Evolutionary conservation across 345 rosid species (phyloP).

Genomic region (Rhodomyrtus tomentosa): DNA sequence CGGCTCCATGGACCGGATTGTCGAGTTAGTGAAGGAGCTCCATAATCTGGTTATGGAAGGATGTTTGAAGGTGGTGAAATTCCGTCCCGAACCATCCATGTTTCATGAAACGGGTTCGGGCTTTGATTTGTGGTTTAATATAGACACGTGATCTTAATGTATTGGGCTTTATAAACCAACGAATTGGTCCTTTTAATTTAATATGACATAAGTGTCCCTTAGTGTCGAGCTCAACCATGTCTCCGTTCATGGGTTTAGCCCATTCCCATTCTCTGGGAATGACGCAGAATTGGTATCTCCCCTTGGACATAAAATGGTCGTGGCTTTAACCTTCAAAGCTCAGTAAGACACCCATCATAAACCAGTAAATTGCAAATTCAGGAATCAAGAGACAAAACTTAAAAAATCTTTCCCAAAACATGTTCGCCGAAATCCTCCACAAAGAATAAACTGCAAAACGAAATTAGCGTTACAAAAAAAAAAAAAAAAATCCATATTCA

Average conservation of each 20-base stretch:
- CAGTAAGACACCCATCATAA: neutral
- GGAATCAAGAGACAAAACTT: neutral
- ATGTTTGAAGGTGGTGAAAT: too few relatives aligned
- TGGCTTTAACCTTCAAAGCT: constrained; percentile 37
- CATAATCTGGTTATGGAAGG: too few relatives aligned
- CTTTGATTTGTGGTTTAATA: too few relatives aligned
- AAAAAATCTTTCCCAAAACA: neutral
- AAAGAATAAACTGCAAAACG: neutral
- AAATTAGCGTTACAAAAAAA: neutral
- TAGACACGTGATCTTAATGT: too few relatives aligned
- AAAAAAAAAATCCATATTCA: too few relatives aligned
- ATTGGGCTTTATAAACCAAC: too few relatives aligned
- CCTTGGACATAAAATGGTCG: constrained; percentile 43
- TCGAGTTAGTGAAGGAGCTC: too few relatives aligned
- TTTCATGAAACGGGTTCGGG: too few relatives aligned
- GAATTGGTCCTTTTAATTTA: too few relatives aligned
- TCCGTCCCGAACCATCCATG: too few relatives aligned
- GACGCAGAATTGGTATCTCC: constrained; percentile 33
- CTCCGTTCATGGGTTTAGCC: constrained; percentile 16
- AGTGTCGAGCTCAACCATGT: constrained; percentile 2
- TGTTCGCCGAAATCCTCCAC: neutral
- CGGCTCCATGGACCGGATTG: too few relatives aligned
- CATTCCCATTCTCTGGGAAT: constrained; percentile 27
- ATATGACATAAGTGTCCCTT: too few relatives aligned
- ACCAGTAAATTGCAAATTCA: neutral